Evolutionary conservation across 495 filamentous ascomycete genomes (phyloP).

Genomic region (Cercophora newfieldiana): DNA sequence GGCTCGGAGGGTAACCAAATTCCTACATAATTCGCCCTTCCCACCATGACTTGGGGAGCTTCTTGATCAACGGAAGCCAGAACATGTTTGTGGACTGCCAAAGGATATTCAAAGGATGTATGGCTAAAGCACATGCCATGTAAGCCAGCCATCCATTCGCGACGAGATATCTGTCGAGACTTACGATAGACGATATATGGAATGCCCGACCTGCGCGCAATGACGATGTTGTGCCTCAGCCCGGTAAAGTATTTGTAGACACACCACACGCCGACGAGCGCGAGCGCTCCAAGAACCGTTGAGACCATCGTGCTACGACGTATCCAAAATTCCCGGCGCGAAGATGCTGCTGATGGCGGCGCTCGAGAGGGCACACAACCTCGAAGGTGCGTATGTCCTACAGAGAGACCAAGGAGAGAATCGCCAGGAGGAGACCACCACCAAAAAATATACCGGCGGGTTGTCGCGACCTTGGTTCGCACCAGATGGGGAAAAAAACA

Average conservation of each 20-base stretch:
- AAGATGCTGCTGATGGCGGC: no score
- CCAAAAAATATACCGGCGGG: no score
- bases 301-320: conserved; percentile 26
- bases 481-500: neutral
- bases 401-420: neutral
- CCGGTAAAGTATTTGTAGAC: conserved; percentile 30
- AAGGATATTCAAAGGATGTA: conserved; percentile 42
- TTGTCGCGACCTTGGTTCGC: no score
- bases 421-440: no score
- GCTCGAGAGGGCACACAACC: neutral
- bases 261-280: conserved; percentile 9
- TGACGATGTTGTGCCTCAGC: conserved; percentile 41
- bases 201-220: conserved; percentile 46
- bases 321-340: neutral
- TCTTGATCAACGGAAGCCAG: conserved; percentile 50
- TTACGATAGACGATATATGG: conserved; percentile 49
- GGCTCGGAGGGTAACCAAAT: neutral
- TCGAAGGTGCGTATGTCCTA: neutral
- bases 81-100: conserved; percentile 52
- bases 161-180: conserved; percentile 23
- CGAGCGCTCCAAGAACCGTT: conserved; percentile 21
- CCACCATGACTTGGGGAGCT: conserved; percentile 48
- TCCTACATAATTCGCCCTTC: conserved; percentile 49
- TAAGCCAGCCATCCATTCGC: neutral
- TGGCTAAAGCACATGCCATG: conserved; percentile 32